These are phyloP conservation scores for Abortiporus biennis DNA, from an alignment of 1,284 basidiomycete genomes.

Conservation along the genomic window DNA sequence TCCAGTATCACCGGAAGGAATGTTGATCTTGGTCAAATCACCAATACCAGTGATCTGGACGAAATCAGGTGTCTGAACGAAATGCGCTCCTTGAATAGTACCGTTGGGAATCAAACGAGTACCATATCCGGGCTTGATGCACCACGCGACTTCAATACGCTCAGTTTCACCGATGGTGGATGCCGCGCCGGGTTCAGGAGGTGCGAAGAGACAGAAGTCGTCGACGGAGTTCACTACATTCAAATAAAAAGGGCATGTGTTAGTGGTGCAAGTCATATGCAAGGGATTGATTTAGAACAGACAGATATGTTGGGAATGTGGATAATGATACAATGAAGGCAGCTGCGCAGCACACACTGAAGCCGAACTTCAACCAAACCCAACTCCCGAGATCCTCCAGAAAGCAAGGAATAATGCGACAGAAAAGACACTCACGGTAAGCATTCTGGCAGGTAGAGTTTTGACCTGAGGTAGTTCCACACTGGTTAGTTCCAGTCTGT, in stretches of 20 bases:
- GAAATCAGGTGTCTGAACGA: constrained; percentile 62
- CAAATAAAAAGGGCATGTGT: too few relatives aligned
- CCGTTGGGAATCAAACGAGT: constrained; percentile 74
- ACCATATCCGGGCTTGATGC: constrained; percentile 57
- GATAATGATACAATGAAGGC: too few relatives aligned
- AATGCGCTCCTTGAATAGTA: constrained; percentile 66
- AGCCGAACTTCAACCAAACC: too few relatives aligned
- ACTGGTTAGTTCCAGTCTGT: constrained; percentile 63
- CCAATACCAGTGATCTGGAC: constrained; percentile 66
- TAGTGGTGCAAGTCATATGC: too few relatives aligned
- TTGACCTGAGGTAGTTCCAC: constrained; percentile 50
- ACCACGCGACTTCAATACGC: constrained; percentile 67
- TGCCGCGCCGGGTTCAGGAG: constrained; percentile 47
- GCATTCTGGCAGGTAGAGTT: constrained; percentile 61
- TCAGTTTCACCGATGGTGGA: constrained; percentile 53
- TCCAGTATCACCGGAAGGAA: constrained; percentile 52
- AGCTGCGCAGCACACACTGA: too few relatives aligned
- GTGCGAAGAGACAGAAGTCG: constrained; percentile 56
- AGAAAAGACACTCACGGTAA: constrained; percentile 50
- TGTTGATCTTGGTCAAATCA: constrained; percentile 61
- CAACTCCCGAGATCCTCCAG: too few relatives aligned
- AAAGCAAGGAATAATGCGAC: too few relatives aligned
- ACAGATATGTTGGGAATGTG: too few relatives aligned
- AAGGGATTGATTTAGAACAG: too few relatives aligned
- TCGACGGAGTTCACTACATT: constrained; percentile 62